phyloP scores from a whole-genome alignment of 257 asterid genomes.

The Cinchona pubescens region DNA sequence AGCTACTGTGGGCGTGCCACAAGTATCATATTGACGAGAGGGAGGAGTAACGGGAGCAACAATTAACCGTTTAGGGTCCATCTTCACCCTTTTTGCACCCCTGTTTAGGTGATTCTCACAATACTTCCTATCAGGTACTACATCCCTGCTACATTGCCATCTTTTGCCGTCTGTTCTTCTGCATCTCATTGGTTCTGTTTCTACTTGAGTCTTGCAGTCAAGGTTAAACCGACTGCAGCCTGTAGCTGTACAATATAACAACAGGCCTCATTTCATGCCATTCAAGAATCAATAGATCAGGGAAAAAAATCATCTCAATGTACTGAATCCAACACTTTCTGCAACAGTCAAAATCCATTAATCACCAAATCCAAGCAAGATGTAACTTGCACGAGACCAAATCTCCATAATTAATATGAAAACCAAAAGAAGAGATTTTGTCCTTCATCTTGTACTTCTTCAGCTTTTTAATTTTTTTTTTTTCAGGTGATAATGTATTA shows the following conservation, averaged over 20 bases:
- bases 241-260: slow-evolving; percentile 9
- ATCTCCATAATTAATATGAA: background rate
- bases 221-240: slow-evolving; percentile 14
- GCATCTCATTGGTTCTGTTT: slow-evolving; percentile 46
- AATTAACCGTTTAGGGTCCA: slow-evolving; percentile 21
- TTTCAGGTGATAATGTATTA: background rate
- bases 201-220: slow-evolving; percentile 20
- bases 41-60: slow-evolving; percentile 10
- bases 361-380: background rate
- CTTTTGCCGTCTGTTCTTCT: slow-evolving; percentile 72
- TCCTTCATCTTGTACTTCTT: background rate
- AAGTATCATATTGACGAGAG: background rate
- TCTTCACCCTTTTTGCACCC: slow-evolving; percentile 40
- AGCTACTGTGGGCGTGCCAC: slow-evolving; percentile 7
- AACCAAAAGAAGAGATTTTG: background rate
- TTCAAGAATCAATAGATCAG: background rate
- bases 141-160: slow-evolving; percentile 59
- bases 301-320: background rate
- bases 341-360: background rate
- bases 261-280: slow-evolving; percentile 1
- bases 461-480: background rate
- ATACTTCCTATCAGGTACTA: slow-evolving; percentile 43
- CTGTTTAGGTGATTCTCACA: slow-evolving; percentile 66
- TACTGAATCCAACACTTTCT: background rate
- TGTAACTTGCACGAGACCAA: background rate